Base-by-base conservation (phyloP, 148 eudicot genomes). In the Rhododendron henanense region DNA sequence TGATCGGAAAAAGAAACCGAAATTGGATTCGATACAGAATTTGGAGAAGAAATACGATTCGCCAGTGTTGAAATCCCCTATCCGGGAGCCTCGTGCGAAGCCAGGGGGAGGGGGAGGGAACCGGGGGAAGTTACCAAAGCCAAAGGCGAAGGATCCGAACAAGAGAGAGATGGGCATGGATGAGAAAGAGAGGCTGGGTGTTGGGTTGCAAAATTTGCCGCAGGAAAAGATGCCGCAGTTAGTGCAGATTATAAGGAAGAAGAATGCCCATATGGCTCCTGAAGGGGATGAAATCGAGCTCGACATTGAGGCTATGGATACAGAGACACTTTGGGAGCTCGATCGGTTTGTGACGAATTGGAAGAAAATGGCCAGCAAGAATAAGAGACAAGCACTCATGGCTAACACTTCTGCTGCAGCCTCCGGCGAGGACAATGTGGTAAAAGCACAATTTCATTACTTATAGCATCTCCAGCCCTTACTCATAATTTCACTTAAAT, bases 201-300 rank as follows among this genome's bases (percentile, higher is more conserved):
- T 81, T 16, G 97, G 97, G 82, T 89, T 95, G 90, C 94, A 94
- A 89, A 92, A 82, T 87, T 87, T 95, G 78, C 98, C 98, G 0
- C 94, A 92, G 14, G 98, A 95, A 83, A 95, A 94, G 88, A 95
- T 95, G 98, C 85, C 87, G 0, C 98, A 95, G 74, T 89, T 95
- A 88, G 89, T 95, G 53, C 95, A 95, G 90, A 95, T 95, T 39
- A 92, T 95, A 15, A 85, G 92, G 88, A 95, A 95, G 90, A 88
- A 96, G 74, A 93, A 95, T 78, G 93, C 88, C 50, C 89, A 91
- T 63, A 87, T 93, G 91, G 92, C 90, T 0, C 98, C 94, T 76
- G 96, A 94, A 33, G 98, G 96, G 44, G 98, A 95, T 88, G 98
- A 95, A 81, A 95, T 95, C 79, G 98, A 95, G 92, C 94, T 95